A percentile compares a stretch with the other conserved stretches of the same genome.
Evolutionary conservation across 2,329 filamentous ascomycete species (phyloP).

Genomic region (Aspergillus floridensis): DNA sequence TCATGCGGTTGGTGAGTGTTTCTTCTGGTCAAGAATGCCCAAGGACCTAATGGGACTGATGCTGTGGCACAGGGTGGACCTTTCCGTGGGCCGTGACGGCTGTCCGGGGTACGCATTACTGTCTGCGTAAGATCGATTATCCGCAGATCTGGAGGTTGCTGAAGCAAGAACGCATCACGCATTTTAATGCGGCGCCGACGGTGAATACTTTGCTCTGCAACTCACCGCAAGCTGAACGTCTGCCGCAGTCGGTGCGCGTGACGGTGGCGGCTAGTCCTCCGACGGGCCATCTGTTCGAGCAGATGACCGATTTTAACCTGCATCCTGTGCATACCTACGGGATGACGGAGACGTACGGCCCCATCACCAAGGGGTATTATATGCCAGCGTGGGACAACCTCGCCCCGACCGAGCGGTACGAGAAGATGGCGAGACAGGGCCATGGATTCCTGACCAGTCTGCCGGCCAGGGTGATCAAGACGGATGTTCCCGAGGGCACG

Average conservation of each 20-base stretch:
- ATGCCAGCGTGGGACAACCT: constrained; percentile 81
- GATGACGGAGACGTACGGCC: constrained; percentile 83
- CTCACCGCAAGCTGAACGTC: constrained; percentile 67
- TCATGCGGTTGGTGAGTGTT: constrained; percentile 55
- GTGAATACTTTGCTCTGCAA: constrained; percentile 92
- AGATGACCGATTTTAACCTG: constrained; percentile 85
- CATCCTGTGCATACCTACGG: constrained; percentile 93
- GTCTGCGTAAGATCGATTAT: constrained; percentile 92
- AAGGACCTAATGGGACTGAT: not conserved
- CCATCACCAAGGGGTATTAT: constrained; percentile 89
- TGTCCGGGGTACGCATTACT: constrained; percentile 91
- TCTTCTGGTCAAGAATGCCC: not conserved
- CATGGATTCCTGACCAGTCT: constrained; percentile 85
- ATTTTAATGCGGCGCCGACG: constrained; percentile 94
- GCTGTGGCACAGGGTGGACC: constrained; percentile 59
- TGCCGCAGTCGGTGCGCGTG: constrained; percentile 72
- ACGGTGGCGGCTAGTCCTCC: constrained; percentile 92
- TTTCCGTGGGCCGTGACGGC: constrained; percentile 93
- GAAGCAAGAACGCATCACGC: constrained; percentile 82
- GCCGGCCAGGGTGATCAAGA: constrained; percentile 77
- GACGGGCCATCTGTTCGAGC: constrained; percentile 83
- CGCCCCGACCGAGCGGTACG: constrained; percentile 72
- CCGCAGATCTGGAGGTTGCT: constrained; percentile 85
- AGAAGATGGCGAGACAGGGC: constrained; percentile 88
- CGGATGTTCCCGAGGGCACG: constrained; percentile 65